Conservation (phyloP, 176 grass and related monocot species). For the Urochloa ruziziensis region DNA sequence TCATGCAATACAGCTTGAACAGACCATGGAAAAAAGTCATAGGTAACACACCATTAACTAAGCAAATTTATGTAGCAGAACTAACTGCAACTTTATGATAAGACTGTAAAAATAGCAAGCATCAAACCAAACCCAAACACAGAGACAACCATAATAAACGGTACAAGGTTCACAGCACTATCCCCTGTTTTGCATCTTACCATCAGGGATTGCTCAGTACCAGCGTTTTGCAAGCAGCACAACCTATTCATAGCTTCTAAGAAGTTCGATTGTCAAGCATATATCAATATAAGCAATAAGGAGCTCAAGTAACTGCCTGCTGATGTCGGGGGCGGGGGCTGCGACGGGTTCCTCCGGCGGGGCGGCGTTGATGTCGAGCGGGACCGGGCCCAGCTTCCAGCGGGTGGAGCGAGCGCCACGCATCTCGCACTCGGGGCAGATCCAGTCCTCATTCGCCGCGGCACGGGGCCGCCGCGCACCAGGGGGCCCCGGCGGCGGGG, state of each 20-base stretch:
- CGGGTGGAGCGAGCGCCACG: slow-evolving; percentile 57
- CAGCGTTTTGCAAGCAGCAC: background rate
- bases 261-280: background rate
- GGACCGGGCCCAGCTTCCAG: slow-evolving; percentile 62
- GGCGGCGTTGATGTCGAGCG: slow-evolving; percentile 78
- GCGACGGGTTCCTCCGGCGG: slow-evolving; percentile 59
- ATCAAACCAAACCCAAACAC: slow-evolving; percentile 5
- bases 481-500: slow-evolving; percentile 16
- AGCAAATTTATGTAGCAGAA: slow-evolving; percentile 1
- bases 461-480: slow-evolving; percentile 42
- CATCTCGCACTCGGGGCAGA: slow-evolving; percentile 71
- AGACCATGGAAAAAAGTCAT: slow-evolving; percentile 10
- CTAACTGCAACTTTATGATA: background rate
- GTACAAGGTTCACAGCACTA: background rate
- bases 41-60: background rate
- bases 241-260: background rate
- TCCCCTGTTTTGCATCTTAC: background rate
- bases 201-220: background rate
- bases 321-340: slow-evolving; percentile 1
- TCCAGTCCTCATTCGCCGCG: slow-evolving; percentile 69
- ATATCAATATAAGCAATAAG: background rate
- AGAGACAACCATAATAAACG: slow-evolving; percentile 18
- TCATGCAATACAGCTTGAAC: background rate
- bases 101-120: background rate
- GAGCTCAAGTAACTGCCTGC: slow-evolving; percentile 52